Evolutionary conservation across 2,329 filamentous ascomycete genomes (phyloP).

Genomic region (Colletotrichum tanaceti): DNA sequence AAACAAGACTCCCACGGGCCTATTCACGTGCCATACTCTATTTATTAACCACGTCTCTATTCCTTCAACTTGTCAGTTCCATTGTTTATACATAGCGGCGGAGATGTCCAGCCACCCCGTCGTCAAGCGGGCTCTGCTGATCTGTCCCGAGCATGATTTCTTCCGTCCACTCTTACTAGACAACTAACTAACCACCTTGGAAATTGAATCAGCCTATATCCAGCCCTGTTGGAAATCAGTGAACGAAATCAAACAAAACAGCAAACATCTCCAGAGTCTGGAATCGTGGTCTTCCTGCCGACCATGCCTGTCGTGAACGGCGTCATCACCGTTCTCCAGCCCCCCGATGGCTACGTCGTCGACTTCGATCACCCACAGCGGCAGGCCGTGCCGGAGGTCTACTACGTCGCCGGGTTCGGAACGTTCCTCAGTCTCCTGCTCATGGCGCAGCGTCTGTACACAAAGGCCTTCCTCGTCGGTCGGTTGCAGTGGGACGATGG

Average conservation of each 20-base stretch:
- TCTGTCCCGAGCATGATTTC: too few species aligned
- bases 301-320: conserved; percentile 43
- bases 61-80: too few species aligned
- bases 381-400: conserved; percentile 43
- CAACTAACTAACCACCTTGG: too few species aligned
- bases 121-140: too few species aligned
- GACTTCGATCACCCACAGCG: conserved; percentile 49
- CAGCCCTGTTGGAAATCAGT: too few species aligned
- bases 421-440: conserved; percentile 46
- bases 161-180: too few species aligned
- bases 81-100: too few species aligned
- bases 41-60: too few species aligned
- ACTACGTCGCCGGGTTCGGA: conserved; percentile 43
- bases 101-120: too few species aligned
- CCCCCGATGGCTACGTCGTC: conserved; percentile 50
- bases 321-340: conserved; percentile 43
- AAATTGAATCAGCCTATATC: too few species aligned
- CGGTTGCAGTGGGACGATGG: conserved; percentile 41
- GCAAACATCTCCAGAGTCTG: neutral
- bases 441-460: conserved; percentile 47
- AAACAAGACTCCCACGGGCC: too few species aligned
- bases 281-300: neutral
- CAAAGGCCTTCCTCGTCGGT: conserved; percentile 34
- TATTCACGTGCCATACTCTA: too few species aligned
- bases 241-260: neutral